These are phyloP conservation scores for Aspergillus sp. DNA, from an alignment of 2,329 filamentous ascomycete species.

Conservation along the genomic window DNA sequence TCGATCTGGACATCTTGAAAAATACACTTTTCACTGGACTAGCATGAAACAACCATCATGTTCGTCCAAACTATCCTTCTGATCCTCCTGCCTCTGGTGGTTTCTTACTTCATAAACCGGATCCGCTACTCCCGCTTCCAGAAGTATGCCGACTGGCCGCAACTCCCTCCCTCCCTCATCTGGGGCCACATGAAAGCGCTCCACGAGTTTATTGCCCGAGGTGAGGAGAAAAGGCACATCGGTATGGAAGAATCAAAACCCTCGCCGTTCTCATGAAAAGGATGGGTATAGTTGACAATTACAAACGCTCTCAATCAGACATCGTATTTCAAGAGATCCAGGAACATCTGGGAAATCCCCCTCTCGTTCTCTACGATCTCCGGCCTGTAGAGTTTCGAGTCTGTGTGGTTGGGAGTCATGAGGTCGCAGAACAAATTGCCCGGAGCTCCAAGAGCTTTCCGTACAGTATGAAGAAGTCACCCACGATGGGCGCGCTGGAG, in stretches of 20 bases:
- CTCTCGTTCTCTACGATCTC: constrained; percentile 13
- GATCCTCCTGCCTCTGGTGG: constrained; percentile 1
- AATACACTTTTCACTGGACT: neutral
- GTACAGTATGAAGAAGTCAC: constrained; percentile 21
- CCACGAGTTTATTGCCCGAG: constrained; percentile 9
- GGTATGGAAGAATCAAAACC: neutral
- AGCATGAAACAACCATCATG: neutral
- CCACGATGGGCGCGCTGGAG: neutral
- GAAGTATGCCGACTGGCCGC: constrained; percentile 16
- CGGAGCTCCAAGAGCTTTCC: constrained; percentile 17
- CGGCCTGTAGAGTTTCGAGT: constrained; percentile 13
- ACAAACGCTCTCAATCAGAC: neutral
- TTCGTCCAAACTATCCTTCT: neutral
- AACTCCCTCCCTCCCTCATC: constrained; percentile 16
- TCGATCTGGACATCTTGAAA: neutral
- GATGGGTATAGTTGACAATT: neutral
- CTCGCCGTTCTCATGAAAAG: neutral
- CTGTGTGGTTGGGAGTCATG: constrained; percentile 18
- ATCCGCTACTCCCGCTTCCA: constrained; percentile 10
- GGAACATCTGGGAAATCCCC: neutral
- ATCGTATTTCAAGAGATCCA: neutral
- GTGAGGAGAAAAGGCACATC: constrained; percentile 10
- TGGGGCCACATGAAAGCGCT: constrained; percentile 18
- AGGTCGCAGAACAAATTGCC: constrained; percentile 23
- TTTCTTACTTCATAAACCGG: constrained; percentile 1